Conservation (phyloP, 1,139 yeast genomes). For the Yamadazyma pseudoaaseri region DNA sequence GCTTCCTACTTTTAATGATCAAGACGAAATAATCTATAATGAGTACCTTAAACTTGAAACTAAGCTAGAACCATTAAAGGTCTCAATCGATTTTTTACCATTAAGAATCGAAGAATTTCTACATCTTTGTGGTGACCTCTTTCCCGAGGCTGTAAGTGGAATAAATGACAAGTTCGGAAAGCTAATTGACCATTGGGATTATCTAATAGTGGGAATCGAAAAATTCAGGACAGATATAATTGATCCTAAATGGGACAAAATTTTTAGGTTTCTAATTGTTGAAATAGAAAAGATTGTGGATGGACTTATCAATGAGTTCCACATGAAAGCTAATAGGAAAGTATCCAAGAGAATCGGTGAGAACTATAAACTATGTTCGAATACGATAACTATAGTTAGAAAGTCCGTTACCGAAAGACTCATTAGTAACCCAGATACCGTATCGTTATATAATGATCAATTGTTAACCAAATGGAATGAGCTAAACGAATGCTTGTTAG, state of each 20-base stretch:
- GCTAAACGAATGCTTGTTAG: constrained; percentile 23
- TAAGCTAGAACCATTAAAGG: constrained; percentile 50
- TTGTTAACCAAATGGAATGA: constrained; percentile 33
- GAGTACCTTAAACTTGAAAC: constrained; percentile 29
- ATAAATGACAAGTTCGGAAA: constrained; percentile 40
- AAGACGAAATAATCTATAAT: constrained; percentile 28
- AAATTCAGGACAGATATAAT: constrained; percentile 46
- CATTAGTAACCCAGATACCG: constrained; percentile 19
- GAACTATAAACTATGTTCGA: constrained; percentile 33
- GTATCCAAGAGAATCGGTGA: constrained; percentile 16
- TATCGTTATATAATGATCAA: constrained; percentile 22
- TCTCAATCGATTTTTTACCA: constrained; percentile 62
- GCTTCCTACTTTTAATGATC: constrained; percentile 32
- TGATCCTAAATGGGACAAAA: constrained; percentile 55
- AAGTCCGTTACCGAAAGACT: constrained; percentile 31
- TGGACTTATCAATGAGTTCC: constrained; percentile 25
- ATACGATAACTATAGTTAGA: constrained; percentile 29
- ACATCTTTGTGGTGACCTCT: constrained; percentile 19
- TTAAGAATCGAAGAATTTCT: constrained; percentile 48
- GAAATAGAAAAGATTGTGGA: constrained; percentile 35
- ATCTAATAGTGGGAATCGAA: constrained; percentile 31
- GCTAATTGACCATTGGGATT: constrained; percentile 39
- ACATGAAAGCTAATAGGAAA: constrained; percentile 8
- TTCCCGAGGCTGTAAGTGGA: constrained; percentile 31
- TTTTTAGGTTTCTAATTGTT: constrained; percentile 43